Evolutionary conservation across 2,329 filamentous ascomycete genomes (phyloP).

Genomic region (Polychaeton citri): DNA sequence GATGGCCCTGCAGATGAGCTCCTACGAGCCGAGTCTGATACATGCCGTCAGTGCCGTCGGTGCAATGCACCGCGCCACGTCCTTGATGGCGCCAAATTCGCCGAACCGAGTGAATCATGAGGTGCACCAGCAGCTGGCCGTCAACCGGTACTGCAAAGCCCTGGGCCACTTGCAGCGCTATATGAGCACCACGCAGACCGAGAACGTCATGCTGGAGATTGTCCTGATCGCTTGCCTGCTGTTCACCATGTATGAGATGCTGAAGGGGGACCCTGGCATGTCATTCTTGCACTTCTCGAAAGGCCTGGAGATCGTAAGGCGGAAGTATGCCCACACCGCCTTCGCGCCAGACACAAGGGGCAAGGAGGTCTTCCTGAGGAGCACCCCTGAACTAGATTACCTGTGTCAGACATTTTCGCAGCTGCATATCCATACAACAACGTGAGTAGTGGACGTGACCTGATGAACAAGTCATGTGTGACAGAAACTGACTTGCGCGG

Average conservation of each 20-base stretch:
- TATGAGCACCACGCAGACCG: conserved; percentile 5
- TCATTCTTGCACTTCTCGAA: neutral
- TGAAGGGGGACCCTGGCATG: neutral
- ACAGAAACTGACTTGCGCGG: no score
- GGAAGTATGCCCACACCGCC: neutral
- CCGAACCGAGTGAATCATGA: conserved; percentile 6
- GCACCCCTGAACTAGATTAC: neutral
- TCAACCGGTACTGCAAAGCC: conserved; percentile 19
- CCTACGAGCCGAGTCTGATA: conserved; percentile 17
- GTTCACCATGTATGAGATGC: conserved; percentile 5
- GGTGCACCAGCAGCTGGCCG: conserved; percentile 6
- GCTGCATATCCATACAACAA: neutral
- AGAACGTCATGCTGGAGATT: conserved; percentile 12
- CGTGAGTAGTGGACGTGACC: neutral
- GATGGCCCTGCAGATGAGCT: conserved; percentile 17
- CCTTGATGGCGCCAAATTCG: conserved; percentile 4
- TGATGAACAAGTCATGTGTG: no score
- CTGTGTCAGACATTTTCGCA: neutral
- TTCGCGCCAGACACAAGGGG: neutral
- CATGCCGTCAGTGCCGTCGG: conserved; percentile 21
- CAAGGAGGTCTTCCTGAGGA: neutral
- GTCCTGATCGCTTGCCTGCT: conserved; percentile 18
- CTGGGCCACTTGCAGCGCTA: conserved; percentile 14
- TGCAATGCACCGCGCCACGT: conserved; percentile 16
- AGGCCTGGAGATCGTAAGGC: neutral